Conservation (phyloP, 1,139 yeast species). For the Saccharomyces hybrid region DNA sequence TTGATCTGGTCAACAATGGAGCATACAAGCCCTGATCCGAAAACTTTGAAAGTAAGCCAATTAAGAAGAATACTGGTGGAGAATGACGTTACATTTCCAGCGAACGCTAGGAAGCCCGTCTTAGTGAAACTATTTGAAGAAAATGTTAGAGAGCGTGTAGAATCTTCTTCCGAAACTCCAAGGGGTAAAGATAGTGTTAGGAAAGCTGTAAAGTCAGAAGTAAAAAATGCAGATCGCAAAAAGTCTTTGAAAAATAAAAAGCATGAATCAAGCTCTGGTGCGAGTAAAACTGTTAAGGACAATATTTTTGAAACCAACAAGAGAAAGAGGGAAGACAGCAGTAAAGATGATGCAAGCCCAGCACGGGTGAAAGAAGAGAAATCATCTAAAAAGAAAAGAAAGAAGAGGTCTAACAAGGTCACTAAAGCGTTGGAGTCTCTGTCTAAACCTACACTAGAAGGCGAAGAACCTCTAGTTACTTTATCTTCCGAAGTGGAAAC, state of each 20-base stretch:
- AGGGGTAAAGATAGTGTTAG: not conserved
- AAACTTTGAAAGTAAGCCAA: slow-evolving; percentile 51
- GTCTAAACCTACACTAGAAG: not conserved
- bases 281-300: not conserved
- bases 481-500: not conserved
- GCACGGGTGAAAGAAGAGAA: not conserved
- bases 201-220: not conserved
- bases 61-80: slow-evolving; percentile 53
- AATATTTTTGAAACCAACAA: not conserved
- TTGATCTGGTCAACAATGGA: slow-evolving; percentile 1
- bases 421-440: not conserved
- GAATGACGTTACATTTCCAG: slow-evolving; percentile 47
- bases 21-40: slow-evolving; percentile 44
- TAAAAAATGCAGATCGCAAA: not conserved
- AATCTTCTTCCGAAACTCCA: not conserved
- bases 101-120: slow-evolving; percentile 55
- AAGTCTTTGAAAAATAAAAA: not conserved
- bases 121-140: slow-evolving; percentile 46
- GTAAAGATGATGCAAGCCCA: not conserved
- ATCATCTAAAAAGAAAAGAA: slow-evolving; percentile 1
- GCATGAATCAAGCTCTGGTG: not conserved
- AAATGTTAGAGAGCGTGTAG: not conserved
- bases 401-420: not conserved
- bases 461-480: not conserved
- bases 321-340: not conserved